Conservation (phyloP, 805 yeast species). For the Huiozyma sinensis region DNA sequence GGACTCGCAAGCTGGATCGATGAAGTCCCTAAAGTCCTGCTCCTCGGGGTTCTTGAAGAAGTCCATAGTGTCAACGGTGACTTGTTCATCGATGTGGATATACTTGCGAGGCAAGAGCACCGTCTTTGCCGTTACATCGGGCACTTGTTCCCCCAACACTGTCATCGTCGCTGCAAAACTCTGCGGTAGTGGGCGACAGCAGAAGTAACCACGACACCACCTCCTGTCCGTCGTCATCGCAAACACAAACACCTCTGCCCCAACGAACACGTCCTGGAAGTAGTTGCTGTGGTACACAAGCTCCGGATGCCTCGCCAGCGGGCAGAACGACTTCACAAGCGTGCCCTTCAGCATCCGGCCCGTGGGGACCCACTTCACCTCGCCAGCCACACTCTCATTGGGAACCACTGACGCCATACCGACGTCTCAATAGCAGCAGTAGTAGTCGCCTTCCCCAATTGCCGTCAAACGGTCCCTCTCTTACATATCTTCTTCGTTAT, state of each 20-base stretch:
- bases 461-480: too few relatives aligned
- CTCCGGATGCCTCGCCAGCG: constrained; percentile 31
- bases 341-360: constrained; percentile 34
- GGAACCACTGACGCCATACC: too few relatives aligned
- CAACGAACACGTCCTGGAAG: constrained; percentile 52
- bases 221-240: constrained; percentile 43
- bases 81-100: constrained; percentile 33
- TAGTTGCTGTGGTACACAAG: constrained; percentile 25
- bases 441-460: too few relatives aligned
- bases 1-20: constrained; percentile 7
- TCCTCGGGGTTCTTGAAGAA: constrained; percentile 25
- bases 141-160: constrained; percentile 51
- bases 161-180: constrained; percentile 49
- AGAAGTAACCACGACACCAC: constrained; percentile 76
- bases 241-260: constrained; percentile 68
- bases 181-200: constrained; percentile 58
- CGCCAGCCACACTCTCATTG: not conserved
- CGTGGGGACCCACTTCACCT: constrained; percentile 37
- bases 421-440: too few relatives aligned
- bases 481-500: too few relatives aligned
- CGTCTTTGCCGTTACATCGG: constrained; percentile 42
- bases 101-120: constrained; percentile 50
- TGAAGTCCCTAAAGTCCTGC: constrained; percentile 9
- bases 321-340: constrained; percentile 36
- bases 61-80: constrained; percentile 30